Evolutionary conservation across 2,329 filamentous ascomycete species (phyloP).

Genomic region (Hirsutella minnesotensis): DNA sequence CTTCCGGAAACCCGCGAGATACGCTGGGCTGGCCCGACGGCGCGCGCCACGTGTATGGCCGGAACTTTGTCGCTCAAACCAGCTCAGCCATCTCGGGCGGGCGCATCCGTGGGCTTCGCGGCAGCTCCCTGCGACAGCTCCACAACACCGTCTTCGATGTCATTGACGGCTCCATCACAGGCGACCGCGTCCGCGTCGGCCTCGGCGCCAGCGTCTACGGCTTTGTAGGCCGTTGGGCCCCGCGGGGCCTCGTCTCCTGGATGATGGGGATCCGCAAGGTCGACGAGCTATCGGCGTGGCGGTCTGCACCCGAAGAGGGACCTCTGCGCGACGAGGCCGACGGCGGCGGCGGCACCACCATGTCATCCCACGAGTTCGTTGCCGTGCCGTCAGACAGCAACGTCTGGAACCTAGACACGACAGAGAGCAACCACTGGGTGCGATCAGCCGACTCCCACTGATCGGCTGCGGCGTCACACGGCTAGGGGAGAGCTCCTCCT

Average conservation of each 20-base stretch:
- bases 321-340: slow-evolving; percentile 25
- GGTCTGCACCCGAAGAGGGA: slow-evolving; percentile 28
- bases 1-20: slow-evolving; percentile 31
- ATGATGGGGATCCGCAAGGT: slow-evolving; percentile 74
- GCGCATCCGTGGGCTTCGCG: slow-evolving; percentile 47
- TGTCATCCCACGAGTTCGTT: slow-evolving; percentile 34
- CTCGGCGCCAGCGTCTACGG: slow-evolving; percentile 77
- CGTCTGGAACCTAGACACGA: slow-evolving; percentile 28
- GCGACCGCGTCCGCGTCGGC: slow-evolving; percentile 63
- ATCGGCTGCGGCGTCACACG: too few relatives aligned
- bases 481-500: too few relatives aligned
- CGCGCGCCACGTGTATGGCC: slow-evolving; percentile 47
- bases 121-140: slow-evolving; percentile 64
- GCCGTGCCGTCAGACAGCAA: slow-evolving; percentile 31
- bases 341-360: slow-evolving; percentile 15
- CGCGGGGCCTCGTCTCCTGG: slow-evolving; percentile 70
- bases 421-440: slow-evolving; percentile 34
- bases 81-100: slow-evolving; percentile 43
- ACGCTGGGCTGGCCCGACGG: slow-evolving; percentile 51
- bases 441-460: slow-evolving; percentile 14
- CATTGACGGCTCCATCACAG: slow-evolving; percentile 52
- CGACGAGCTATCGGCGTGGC: slow-evolving; percentile 43
- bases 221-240: slow-evolving; percentile 71
- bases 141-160: slow-evolving; percentile 88
- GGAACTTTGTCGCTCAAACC: slow-evolving; percentile 47